These are phyloP conservation scores for Ceratocystis papillata DNA, from an alignment of 2,329 filamentous ascomycete genomes.

Conservation along the genomic window DNA sequence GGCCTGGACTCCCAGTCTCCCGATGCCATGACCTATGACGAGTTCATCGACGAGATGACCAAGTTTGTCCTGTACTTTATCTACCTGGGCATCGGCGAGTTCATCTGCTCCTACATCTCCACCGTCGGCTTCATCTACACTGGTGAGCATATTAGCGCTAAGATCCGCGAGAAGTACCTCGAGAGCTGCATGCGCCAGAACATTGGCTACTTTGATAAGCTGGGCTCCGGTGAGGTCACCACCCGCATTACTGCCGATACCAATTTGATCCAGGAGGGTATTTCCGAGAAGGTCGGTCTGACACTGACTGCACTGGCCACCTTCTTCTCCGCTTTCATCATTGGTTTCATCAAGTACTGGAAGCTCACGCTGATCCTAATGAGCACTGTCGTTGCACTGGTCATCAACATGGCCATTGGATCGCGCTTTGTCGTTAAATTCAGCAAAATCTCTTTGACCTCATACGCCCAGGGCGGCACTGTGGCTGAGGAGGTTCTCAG, in stretches of 20 bases:
- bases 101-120: conserved; percentile 56
- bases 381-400: conserved; percentile 68
- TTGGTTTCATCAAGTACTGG: conserved; percentile 86
- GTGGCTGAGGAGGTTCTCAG: conserved; percentile 91
- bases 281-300: conserved; percentile 78
- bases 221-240: conserved; percentile 86
- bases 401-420: conserved; percentile 63
- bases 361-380: conserved; percentile 81
- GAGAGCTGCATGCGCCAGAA: conserved; percentile 77
- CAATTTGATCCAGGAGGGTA: conserved; percentile 84
- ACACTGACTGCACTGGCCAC: conserved; percentile 67
- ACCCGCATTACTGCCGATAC: conserved; percentile 91
- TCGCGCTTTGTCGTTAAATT: conserved; percentile 68
- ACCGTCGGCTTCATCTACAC: conserved; percentile 87
- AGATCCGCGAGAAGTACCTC: conserved; percentile 75
- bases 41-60: conserved; percentile 51
- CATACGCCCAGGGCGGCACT: conserved; percentile 75
- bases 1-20: conserved; percentile 33
- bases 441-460: conserved; percentile 64
- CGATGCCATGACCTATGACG: conserved; percentile 36
- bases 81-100: conserved; percentile 73
- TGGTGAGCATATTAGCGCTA: conserved; percentile 66
- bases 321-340: conserved; percentile 79
- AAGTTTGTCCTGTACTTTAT: conserved; percentile 70
- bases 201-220: conserved; percentile 85